A percentile compares a stretch with the other conserved stretches of the same genome.
Evolutionary conservation across 257 asterid genomes (phyloP).

Genomic region (Solanum sejunctum): DNA sequence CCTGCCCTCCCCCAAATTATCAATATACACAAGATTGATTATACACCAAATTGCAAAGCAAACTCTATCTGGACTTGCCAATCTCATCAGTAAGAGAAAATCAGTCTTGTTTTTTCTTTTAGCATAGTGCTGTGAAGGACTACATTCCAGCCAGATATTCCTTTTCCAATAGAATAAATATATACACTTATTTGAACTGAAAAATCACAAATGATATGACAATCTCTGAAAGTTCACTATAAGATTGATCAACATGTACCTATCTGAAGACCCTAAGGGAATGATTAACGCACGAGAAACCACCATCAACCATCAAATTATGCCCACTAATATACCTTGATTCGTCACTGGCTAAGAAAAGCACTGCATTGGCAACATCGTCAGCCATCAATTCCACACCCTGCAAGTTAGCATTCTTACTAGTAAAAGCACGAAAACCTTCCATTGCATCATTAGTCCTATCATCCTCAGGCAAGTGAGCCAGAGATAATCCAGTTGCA

Average conservation of each 20-base stretch:
- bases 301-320: constrained; percentile 92
- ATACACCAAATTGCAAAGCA: neutral
- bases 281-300: constrained; percentile 57
- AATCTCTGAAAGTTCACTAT: neutral
- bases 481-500: constrained; percentile 48
- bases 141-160: neutral
- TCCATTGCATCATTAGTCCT: constrained; percentile 52
- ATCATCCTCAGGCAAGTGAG: constrained; percentile 68
- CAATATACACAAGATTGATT: neutral
- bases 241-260: neutral
- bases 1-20: no score
- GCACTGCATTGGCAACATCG: constrained; percentile 72
- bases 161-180: neutral
- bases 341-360: constrained; percentile 86
- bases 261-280: constrained; percentile 50
- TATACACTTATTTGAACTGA: neutral
- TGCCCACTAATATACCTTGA: constrained; percentile 70
- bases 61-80: neutral
- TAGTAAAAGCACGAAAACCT: constrained; percentile 52
- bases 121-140: neutral
- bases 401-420: constrained; percentile 56
- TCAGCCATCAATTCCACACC: constrained; percentile 54
- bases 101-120: neutral
- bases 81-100: neutral
- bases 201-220: neutral